These are phyloP conservation scores for Xenoacremonium recifei DNA, from an alignment of 2,329 filamentous ascomycete species.

Conservation along the genomic window DNA sequence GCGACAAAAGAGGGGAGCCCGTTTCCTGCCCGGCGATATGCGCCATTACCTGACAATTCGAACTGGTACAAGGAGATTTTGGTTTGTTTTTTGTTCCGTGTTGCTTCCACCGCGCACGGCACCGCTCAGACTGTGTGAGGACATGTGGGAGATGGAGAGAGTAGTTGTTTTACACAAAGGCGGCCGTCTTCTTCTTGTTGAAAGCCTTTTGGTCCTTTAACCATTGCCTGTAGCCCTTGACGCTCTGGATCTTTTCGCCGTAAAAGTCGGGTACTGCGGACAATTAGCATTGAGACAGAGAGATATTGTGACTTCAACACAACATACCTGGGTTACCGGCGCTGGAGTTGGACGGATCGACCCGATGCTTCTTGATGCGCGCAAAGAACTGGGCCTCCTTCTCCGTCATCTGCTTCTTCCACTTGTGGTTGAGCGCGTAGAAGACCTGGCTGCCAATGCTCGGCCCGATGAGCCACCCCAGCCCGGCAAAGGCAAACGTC, in stretches of 20 bases:
- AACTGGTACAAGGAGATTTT: not conserved
- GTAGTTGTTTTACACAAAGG: conserved; percentile 49
- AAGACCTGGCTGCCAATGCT: conserved; percentile 79
- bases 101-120: not conserved
- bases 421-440: conserved; percentile 69
- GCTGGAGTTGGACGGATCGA: conserved; percentile 86
- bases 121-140: conserved; percentile 1
- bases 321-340: conserved; percentile 75
- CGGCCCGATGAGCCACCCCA: conserved; percentile 87
- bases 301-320: not conserved
- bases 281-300: conserved; percentile 13
- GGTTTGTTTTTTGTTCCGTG: too few relatives aligned
- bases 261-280: conserved; percentile 88
- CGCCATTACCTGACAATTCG: conserved; percentile 20
- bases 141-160: conserved; percentile 2
- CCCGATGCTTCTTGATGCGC: conserved; percentile 86
- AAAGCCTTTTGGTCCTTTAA: conserved; percentile 96
- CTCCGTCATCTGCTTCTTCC: conserved; percentile 70
- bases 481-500: conserved; percentile 71
- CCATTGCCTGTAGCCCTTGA: conserved; percentile 90
- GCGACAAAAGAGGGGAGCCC: conserved; percentile 12
- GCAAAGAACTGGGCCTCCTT: conserved; percentile 96
- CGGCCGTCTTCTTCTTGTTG: conserved; percentile 85
- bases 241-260: conserved; percentile 95
- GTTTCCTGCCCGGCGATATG: conserved; percentile 16